Base-by-base conservation (phyloP, 768 basidiomycete genomes). In the Boletus edulis region DNA sequence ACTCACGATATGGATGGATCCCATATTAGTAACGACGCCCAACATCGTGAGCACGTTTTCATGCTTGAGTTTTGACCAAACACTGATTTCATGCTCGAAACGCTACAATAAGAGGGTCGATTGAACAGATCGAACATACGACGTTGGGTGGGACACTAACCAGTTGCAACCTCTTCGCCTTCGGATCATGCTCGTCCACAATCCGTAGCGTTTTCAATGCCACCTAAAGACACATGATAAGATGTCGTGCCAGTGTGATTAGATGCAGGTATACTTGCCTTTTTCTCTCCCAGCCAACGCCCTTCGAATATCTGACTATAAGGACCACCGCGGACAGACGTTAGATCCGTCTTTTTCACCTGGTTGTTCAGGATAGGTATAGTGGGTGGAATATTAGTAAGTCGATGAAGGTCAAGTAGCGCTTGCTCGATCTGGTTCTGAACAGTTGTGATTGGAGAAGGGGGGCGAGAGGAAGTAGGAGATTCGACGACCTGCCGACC, bases 221-320 rank as follows among this genome's bases (percentile, higher is more conserved):
- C 39, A 84, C 83, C 82, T 83, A 53, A 18, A 31, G 42, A 17
- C 10, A 40, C 11, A 17, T 2, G 45, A 38, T 52, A 15, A 57
- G 42, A 47, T 13, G n/a, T 49, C n/a, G 34, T 47, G 11, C 35
- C 22, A 31, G 43, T 32, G 32, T 14, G 47, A 38, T 55, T 20
- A 32, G 8, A n/a, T 7, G 10, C 18, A 43, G 47, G n/a, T 39
- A 37, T 51, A 17, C 52, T 20, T 51, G 78, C 82, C 71, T 79
- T 81, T 60, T 80, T 75, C 58, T 74, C 74, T n/a, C 73, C 77
- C 14, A 84, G 62, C 84, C 83, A 85, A 31, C 61, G 69, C 17
- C 83, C 84, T 52, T 75, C 63, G 70, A 74, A 84, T 39, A 85
- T 75, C 49, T 83, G 78, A 61, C 81, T 82, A 56, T 81, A 81